Evolutionary conservation across 257 asterid species (phyloP), one percentile per base, ranked within the genome.

Genomic region (Misopates orontium): DNA sequence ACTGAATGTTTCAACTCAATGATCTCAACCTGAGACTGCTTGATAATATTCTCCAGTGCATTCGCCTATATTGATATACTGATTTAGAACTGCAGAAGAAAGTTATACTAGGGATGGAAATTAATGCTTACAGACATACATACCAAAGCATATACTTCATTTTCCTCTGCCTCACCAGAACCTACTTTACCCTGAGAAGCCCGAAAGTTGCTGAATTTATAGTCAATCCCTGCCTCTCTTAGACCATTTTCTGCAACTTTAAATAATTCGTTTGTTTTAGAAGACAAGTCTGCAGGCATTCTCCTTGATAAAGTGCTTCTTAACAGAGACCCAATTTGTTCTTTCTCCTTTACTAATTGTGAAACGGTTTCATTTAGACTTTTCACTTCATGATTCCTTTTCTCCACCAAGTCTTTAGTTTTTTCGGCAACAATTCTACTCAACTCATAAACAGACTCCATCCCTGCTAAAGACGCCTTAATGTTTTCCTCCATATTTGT

Each of bases 11-110:
- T 86, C 62, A 94, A 86, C 87, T 94, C 97, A 73, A 90, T 80
- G 73, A 94, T 94, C 87, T 94, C 97, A 73, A 94, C 67, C 83
- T 94, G 99, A 79, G 97, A 84, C 76, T 94, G 97, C 83, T 86
- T 94, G 61, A 94, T 84, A 57, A 90, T 90, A 77, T 86, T 85
- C 79, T 94, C 99, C 77, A 94, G 71, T 3, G 97, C 95, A 81
- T 85, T 87, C 31, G 99, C 99, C 99, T 94, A 76, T 60, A 64
- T 21, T 19, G 70, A 57, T 16, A 58, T 55, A 75, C 39, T 56
- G 28, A 74, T 73, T 49, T 77, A 42, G 63, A 62, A 68, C 69
- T 36, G 12, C 47, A 56, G 42, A 74, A 68, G 62, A 53, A 62
- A 67, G 18, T 41, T 31, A 60, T 18, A 49, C 48, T 36, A 22